Base-by-base conservation (phyloP, 306 rosid genomes). In the Prunus mira region DNA sequence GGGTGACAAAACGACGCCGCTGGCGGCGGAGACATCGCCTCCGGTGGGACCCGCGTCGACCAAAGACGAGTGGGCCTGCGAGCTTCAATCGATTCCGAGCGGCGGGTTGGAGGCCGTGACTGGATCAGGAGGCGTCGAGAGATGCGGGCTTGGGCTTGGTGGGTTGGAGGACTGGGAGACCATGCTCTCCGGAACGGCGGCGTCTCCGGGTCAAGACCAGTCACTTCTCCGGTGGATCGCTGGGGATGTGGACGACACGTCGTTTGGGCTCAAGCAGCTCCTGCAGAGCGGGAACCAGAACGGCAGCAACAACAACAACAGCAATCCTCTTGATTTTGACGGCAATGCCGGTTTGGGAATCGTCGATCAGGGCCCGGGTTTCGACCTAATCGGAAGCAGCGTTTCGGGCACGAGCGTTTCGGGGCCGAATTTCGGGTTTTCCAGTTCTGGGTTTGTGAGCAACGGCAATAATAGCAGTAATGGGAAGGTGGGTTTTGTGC, bases 151-250 rank as follows among this genome's bases (percentile, higher is more conserved):
- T 74, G 82, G 78, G 43, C 41, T 76, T 67, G 65, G 65, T 5
- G 84, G 80, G 56, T 12, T 84, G 79, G 88, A 81, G 55, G 83
- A 85, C 24, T 85, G 85, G 88, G 88, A 82, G 57, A 79, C 45
- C 27, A 68, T 78, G 84, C 71, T 80, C 72, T 79, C 88, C 6
- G 86, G 67, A 58, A 80, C 79, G 57, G 67, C 72, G 67, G 76
- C 55, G 50, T 74, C 85, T 6, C 82, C 85, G 25, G 85, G 81
- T 10, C 88, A 69, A 11, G 88, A 85, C 73, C 88, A 81, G 64
- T 85, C 88, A 15, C 76, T 85, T 52, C 76, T 82, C 15, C 72
- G 88, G 32, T 85, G 82, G 85, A 81, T 85, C 82, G 51, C 80
- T 12, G 86, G 83, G 3, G 86, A 85, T 25, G 76, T 71, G 12